phyloP scores from a whole-genome alignment of 306 rosid species.

The Glycyrrhiza uralensis region DNA sequence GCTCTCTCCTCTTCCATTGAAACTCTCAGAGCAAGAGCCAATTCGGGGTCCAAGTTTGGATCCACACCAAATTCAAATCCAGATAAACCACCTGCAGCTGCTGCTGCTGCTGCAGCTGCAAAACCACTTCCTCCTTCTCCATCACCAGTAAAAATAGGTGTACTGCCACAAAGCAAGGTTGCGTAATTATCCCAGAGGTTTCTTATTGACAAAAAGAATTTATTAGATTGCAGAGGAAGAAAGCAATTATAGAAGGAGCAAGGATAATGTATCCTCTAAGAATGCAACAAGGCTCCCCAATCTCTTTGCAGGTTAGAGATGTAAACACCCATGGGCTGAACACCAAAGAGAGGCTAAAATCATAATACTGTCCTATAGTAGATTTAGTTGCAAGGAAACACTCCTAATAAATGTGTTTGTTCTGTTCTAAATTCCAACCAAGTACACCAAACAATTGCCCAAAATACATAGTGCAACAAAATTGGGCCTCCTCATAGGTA shows the following conservation, averaged over 20 bases:
- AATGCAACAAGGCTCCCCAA: neutral
- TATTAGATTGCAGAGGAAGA: neutral
- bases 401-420: neutral
- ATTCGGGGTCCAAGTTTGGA: slow-evolving; percentile 98
- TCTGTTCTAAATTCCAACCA: neutral
- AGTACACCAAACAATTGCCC: neutral
- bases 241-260: neutral
- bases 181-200: slow-evolving; percentile 1
- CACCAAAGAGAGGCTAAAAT: neutral
- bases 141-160: slow-evolving; percentile 96
- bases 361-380: neutral
- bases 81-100: slow-evolving; percentile 85
- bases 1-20: slow-evolving; percentile 99
- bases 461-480: neutral
- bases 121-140: slow-evolving; percentile 97
- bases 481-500: neutral
- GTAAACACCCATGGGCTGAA: neutral
- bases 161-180: slow-evolving; percentile 47
- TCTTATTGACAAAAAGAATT: neutral
- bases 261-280: neutral
- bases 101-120: slow-evolving; percentile 92
- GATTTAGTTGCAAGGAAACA: neutral
- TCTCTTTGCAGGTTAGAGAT: neutral
- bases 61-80: slow-evolving; percentile 98
- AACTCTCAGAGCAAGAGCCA: slow-evolving; percentile 98